These are phyloP conservation scores for Spathaspora gorwiae DNA, from an alignment of 805 yeast genomes.

Conservation along the genomic window DNA sequence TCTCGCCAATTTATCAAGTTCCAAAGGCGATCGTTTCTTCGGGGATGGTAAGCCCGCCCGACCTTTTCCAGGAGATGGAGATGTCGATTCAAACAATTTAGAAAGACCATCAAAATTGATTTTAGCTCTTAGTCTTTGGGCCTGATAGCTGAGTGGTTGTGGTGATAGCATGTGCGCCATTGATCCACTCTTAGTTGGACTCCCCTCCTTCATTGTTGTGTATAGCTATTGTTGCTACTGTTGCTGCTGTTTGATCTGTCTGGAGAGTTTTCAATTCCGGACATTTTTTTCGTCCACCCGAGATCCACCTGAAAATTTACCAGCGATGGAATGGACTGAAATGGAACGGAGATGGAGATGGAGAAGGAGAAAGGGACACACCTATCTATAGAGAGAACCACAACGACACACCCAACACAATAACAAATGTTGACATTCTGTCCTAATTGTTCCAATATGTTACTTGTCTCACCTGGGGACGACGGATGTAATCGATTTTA, in stretches of 20 bases:
- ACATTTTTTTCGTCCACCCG: no score
- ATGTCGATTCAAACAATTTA: not conserved
- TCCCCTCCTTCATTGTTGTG: not conserved
- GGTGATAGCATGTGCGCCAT: not conserved
- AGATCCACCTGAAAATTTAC: no score
- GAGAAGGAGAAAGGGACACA: no score
- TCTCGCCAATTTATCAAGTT: constrained; percentile 45
- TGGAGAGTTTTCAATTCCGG: no score
- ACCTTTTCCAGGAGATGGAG: constrained; percentile 36
- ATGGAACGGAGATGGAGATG: no score
- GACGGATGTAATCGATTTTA: constrained; percentile 63
- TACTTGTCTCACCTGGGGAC: constrained; percentile 51
- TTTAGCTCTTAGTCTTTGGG: not conserved
- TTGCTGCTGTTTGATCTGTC: no score
- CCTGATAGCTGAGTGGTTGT: not conserved
- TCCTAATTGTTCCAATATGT: constrained; percentile 91
- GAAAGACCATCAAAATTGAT: no score
- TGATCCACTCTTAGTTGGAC: not conserved
- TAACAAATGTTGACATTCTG: constrained; percentile 81
- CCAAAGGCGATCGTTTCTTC: constrained; percentile 27
- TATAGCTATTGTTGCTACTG: no score
- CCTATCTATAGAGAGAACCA: no score
- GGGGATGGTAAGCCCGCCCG: constrained; percentile 47
- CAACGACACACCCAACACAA: no score
- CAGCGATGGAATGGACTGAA: no score